Conservation (phyloP, 345 rosid species). For the Zanthoxylum bungeanum region DNA sequence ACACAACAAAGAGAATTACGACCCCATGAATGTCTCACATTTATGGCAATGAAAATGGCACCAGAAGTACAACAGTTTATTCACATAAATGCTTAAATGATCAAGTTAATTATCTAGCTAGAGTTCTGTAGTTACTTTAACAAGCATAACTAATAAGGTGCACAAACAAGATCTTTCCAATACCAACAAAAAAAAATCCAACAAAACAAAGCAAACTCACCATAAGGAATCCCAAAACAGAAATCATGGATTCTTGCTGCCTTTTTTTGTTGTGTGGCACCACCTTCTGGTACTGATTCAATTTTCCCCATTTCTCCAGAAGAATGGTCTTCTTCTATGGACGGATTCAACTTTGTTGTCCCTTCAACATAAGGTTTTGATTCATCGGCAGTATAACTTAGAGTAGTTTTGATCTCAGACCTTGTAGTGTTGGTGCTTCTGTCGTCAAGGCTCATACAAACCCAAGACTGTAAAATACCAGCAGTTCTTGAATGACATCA, state of each 20-base stretch:
- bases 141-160: background rate
- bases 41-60: background rate
- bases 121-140: background rate
- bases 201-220: slow-evolving; percentile 40
- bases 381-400: slow-evolving; percentile 40
- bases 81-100: background rate
- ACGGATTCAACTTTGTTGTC: slow-evolving; percentile 21
- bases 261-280: slow-evolving; percentile 28
- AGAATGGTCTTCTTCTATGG: slow-evolving; percentile 27
- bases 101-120: background rate
- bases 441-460: slow-evolving; percentile 50
- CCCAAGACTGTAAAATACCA: slow-evolving; percentile 36
- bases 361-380: slow-evolving; percentile 42
- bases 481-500: slow-evolving; percentile 5
- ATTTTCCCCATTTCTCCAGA: slow-evolving; percentile 11
- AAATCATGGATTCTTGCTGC: slow-evolving; percentile 87
- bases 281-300: slow-evolving; percentile 38
- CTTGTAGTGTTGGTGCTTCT: slow-evolving; percentile 27
- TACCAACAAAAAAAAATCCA: background rate
- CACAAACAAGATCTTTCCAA: background rate
- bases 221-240: slow-evolving; percentile 93
- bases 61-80: background rate
- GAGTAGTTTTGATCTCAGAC: slow-evolving; percentile 29
- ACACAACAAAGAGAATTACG: background rate
- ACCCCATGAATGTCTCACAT: background rate